A percentile compares a stretch with the other conserved stretches of the same genome.
Conservation (phyloP, 176 grass and related monocot species). For the Hyparrhenia diplandra region DNA sequence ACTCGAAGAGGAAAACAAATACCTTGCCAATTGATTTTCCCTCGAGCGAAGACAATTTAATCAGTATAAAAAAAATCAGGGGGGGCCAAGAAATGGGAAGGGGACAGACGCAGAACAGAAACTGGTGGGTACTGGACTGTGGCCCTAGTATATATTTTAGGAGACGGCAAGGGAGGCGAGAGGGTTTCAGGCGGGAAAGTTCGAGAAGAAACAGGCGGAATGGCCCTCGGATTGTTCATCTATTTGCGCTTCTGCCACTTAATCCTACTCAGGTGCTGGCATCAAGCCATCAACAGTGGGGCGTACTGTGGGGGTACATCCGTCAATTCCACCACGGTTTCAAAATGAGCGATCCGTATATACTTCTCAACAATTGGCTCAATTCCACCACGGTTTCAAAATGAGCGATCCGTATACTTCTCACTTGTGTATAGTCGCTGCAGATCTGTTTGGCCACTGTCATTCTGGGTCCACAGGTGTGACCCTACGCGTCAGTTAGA, state of each 20-base stretch:
- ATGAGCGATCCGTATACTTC: background rate
- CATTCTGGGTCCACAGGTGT: fast-evolving
- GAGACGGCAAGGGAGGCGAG: slow-evolving; percentile 3
- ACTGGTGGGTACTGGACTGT: background rate
- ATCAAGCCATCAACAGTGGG: background rate
- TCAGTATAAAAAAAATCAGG: background rate
- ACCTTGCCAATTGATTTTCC: background rate
- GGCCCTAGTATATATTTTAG: background rate
- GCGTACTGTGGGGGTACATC: background rate
- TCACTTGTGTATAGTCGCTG: background rate
- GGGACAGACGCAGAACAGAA: background rate
- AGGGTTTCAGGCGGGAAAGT: slow-evolving; percentile 58
- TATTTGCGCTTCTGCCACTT: slow-evolving; percentile 3
- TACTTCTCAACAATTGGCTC: too few relatives aligned
- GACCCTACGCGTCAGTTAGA: background rate
- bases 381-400: background rate
- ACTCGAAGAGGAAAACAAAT: background rate
- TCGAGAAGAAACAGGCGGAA: background rate
- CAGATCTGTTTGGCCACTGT: background rate
- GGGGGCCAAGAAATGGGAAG: background rate
- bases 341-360: too few relatives aligned
- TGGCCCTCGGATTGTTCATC: fast-evolving
- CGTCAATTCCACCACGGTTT: too few relatives aligned
- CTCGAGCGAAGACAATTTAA: background rate
- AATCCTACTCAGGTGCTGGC: background rate